These are phyloP conservation scores for Metrosideros polymorpha DNA, from an alignment of 441 rosid species.

Conservation along the genomic window DNA sequence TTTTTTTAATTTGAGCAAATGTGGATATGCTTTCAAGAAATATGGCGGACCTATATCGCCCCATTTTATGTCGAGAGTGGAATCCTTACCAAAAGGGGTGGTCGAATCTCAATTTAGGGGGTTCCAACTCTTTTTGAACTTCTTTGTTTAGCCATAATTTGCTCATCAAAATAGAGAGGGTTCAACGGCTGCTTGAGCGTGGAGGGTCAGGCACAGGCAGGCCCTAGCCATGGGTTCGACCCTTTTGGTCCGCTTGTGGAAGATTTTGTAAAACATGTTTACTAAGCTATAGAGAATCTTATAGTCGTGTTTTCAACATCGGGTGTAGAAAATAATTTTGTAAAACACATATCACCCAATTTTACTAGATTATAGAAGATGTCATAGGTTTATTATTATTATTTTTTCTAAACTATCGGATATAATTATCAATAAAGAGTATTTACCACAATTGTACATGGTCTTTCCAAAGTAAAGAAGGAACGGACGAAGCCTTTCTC, in stretches of 20 bases:
- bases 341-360: neutral
- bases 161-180: neutral
- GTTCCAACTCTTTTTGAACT: neutral
- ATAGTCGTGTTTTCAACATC: neutral
- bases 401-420: too few species aligned
- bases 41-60: accelerated
- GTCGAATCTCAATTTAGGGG: neutral
- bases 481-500: neutral
- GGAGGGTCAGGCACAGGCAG: neutral
- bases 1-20: neutral
- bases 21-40: neutral
- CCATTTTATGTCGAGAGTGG: neutral
- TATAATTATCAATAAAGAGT: too few species aligned
- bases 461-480: too few species aligned
- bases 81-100: neutral
- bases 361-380: neutral
- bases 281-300: neutral
- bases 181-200: neutral
- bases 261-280: neutral
- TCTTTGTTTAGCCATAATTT: neutral
- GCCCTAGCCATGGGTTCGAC: neutral
- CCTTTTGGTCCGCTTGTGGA: neutral
- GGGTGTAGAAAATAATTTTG: neutral
- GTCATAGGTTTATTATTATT: neutral
- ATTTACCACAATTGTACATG: too few species aligned